phyloP scores from a whole-genome alignment of 192 early-diverging fungal genomes.

The Anaeromyces robustus region DNA sequence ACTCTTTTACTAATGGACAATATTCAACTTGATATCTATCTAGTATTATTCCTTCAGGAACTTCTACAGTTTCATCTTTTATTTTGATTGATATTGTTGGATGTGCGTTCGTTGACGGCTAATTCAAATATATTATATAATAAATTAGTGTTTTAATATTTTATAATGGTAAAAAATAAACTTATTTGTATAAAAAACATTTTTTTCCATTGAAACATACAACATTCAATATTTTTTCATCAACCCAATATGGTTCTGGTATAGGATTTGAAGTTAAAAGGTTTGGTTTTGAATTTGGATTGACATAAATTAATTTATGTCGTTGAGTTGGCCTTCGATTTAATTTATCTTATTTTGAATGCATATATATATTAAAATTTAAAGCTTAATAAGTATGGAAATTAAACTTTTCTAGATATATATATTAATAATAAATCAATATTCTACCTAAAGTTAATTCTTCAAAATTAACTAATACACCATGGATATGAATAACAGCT shows the following conservation, averaged over 20 bases:
- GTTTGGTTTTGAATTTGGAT: conserved; percentile 5
- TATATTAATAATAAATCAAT: too few relatives aligned
- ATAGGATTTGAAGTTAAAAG: conserved; percentile 16
- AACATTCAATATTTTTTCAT: conserved; percentile 9
- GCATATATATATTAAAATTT: not conserved
- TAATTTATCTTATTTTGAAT: not conserved
- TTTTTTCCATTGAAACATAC: conserved; percentile 8
- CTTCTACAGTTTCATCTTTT: conserved; percentile 32
- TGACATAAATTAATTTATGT: not conserved
- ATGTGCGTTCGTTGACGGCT: conserved; percentile 39
- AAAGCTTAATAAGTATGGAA: too few relatives aligned
- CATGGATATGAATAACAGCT: conserved; percentile 22
- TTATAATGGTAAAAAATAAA: too few relatives aligned
- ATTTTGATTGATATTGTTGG: conserved; percentile 41
- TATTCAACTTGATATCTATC: conserved; percentile 60
- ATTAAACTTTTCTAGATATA: too few relatives aligned
- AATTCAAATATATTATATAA: conserved; percentile 59
- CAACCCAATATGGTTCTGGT: conserved; percentile 14
- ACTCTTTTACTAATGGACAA: conserved; percentile 38
- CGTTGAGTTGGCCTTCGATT: not conserved
- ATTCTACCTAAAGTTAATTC: conserved; percentile 26
- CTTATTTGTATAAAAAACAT: too few relatives aligned
- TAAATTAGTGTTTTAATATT: conserved; percentile 36
- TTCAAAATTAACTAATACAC: conserved; percentile 51
- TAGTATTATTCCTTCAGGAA: conserved; percentile 57